Percentiles rank a stretch among this genome's conserved stretches.
Conservation (phyloP, 2,329 filamentous ascomycete species). For the Trichoderma koningiopsis region DNA sequence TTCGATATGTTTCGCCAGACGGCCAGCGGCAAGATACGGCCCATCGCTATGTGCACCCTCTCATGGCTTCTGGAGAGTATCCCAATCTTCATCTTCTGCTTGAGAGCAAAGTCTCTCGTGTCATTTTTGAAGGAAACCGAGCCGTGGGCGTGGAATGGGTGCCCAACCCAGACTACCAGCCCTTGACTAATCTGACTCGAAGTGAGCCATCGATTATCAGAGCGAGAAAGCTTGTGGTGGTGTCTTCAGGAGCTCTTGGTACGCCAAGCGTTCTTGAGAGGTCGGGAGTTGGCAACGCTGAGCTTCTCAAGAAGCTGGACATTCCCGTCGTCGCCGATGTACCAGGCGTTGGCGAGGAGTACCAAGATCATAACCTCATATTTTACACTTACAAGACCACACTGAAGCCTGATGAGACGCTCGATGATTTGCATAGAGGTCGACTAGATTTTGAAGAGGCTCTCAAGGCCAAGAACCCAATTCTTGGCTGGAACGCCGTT, state of each 20-base stretch:
- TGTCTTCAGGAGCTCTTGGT: constrained; percentile 51
- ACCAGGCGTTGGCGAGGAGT: constrained; percentile 55
- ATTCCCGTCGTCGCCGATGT: constrained; percentile 51
- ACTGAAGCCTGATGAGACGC: constrained; percentile 38
- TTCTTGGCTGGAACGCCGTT: constrained; percentile 60
- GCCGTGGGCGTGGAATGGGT: constrained; percentile 63
- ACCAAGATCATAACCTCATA: constrained; percentile 59
- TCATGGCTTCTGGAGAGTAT: constrained; percentile 42
- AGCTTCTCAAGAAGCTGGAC: constrained; percentile 50
- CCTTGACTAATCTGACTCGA: constrained; percentile 21
- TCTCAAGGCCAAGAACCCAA: constrained; percentile 48
- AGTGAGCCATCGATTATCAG: constrained; percentile 29
- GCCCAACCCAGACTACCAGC: constrained; percentile 41
- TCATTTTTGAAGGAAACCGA: constrained; percentile 53
- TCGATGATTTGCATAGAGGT: constrained; percentile 56
- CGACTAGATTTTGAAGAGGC: constrained; percentile 43
- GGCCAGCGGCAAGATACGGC: constrained; percentile 62
- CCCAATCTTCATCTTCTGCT: constrained; percentile 62
- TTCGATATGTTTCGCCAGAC: constrained; percentile 47
- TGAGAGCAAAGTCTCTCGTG: constrained; percentile 57
- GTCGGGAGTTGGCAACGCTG: constrained; percentile 60
- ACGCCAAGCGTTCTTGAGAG: constrained; percentile 61
- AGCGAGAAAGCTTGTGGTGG: constrained; percentile 37
- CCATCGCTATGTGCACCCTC: constrained; percentile 47
- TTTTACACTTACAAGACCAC: constrained; percentile 51